phyloP scores from a whole-genome alignment of 1,139 yeast species.

The Saccharomyces hybrid region DNA sequence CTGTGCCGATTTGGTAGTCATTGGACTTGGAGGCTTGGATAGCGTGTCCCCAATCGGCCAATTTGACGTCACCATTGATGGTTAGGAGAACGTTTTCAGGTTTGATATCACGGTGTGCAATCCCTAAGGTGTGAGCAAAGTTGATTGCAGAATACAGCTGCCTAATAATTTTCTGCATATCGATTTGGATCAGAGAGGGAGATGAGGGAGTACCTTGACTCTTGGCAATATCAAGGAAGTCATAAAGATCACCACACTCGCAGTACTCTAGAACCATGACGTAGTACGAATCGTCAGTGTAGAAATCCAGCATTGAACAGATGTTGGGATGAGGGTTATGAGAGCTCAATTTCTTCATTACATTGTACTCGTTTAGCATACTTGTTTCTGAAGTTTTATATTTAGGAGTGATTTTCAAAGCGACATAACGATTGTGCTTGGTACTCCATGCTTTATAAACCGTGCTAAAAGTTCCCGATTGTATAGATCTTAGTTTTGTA shows the following conservation, averaged over 20 bases:
- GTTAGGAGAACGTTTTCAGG: conserved; percentile 76
- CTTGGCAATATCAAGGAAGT: conserved; percentile 39
- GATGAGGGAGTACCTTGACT: conserved; percentile 11
- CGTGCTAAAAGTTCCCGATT: conserved; percentile 22
- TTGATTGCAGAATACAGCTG: conserved; percentile 68
- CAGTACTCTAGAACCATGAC: conserved; percentile 78
- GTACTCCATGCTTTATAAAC: conserved; percentile 20
- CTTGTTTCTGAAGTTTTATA: conserved; percentile 10
- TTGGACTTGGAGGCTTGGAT: conserved; percentile 49
- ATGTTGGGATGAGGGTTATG: conserved; percentile 33
- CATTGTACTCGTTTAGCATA: conserved; percentile 20
- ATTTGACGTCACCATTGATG: conserved; percentile 58
- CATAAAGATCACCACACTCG: conserved; percentile 81
- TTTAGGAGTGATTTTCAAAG: conserved; percentile 25
- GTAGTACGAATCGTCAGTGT: conserved; percentile 43
- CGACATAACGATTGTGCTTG: conserved; percentile 18
- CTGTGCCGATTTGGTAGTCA: conserved; percentile 86
- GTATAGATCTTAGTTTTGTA: conserved; percentile 15
- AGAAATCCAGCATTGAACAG: conserved; percentile 60
- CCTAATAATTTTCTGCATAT: conserved; percentile 43
- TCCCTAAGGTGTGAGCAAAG: conserved; percentile 61
- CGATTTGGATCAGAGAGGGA: conserved; percentile 39
- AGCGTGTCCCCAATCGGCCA: conserved; percentile 88
- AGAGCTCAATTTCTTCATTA: conserved; percentile 19
- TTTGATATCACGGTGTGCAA: conserved; percentile 78